These are phyloP conservation scores for Discostella pseudostelligera DNA, from an alignment of 108 stramenopile species.

Conservation along the genomic window DNA sequence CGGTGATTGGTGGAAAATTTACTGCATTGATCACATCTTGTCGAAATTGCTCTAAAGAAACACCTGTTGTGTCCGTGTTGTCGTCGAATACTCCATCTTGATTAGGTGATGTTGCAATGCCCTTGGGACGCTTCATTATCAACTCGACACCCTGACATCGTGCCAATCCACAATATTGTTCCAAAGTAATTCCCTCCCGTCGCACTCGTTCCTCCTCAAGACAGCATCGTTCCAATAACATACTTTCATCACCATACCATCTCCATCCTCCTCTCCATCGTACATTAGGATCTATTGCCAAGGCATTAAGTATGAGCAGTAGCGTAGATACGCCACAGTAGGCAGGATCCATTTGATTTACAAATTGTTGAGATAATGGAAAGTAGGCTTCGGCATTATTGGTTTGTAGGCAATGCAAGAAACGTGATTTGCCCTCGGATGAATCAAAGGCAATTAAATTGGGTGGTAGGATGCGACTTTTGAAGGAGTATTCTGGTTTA, in stretches of 20 bases:
- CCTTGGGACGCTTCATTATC: slow-evolving; percentile 54
- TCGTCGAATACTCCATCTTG: too few species aligned
- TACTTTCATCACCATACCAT: slow-evolving; percentile 89
- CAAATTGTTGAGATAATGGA: slow-evolving; percentile 83
- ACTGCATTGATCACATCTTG: slow-evolving; percentile 52
- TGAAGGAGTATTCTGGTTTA: slow-evolving; percentile 73
- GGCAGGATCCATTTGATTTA: slow-evolving; percentile 92
- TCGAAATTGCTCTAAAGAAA: slow-evolving; percentile 56
- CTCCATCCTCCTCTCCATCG: slow-evolving; percentile 95
- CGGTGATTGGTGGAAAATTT: slow-evolving; percentile 20
- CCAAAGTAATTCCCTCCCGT: slow-evolving; percentile 68
- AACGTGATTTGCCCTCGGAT: slow-evolving; percentile 44
- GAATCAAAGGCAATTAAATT: slow-evolving; percentile 56
- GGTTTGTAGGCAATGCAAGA: slow-evolving; percentile 48
- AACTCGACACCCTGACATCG: slow-evolving; percentile 67
- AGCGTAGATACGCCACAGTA: slow-evolving; percentile 93
- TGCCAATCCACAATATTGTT: slow-evolving; percentile 68
- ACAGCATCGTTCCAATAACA: slow-evolving; percentile 83
- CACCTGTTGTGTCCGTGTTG: too few species aligned
- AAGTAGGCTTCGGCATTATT: slow-evolving; percentile 70
- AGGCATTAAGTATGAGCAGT: slow-evolving; percentile 88
- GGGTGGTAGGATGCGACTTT: slow-evolving; percentile 64
- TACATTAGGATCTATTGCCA: slow-evolving; percentile 88
- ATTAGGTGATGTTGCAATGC: too few species aligned
- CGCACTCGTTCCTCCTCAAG: slow-evolving; percentile 63